phyloP scores from a whole-genome alignment of 2,329 filamentous ascomycete genomes.

The Diaporthe helianthi region DNA sequence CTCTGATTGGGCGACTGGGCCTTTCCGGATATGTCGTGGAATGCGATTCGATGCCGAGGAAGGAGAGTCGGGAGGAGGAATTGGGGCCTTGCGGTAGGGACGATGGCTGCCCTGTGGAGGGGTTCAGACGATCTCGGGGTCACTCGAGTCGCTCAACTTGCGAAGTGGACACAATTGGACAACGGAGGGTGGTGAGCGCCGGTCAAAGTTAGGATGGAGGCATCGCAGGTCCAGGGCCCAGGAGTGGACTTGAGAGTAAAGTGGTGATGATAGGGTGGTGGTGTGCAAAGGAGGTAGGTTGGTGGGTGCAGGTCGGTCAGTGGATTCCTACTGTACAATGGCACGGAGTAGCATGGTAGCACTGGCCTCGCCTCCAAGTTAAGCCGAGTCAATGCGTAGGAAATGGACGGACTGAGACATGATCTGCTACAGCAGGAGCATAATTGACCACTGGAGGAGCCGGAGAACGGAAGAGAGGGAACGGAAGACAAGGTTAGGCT shows the following conservation, averaged over 20 bases:
- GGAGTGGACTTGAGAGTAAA: background rate
- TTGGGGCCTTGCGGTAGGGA: background rate
- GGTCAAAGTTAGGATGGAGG: conserved; percentile 12
- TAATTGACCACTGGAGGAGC: conserved; percentile 10
- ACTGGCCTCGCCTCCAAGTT: conserved; percentile 22
- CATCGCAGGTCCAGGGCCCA: background rate
- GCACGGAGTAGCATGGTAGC: conserved; percentile 17
- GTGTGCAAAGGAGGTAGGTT: conserved; percentile 2
- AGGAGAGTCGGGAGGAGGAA: background rate
- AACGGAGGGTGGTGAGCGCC: background rate
- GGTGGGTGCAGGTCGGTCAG: conserved; percentile 4
- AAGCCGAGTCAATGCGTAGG: conserved; percentile 30
- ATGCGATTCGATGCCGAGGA: conserved; percentile 22
- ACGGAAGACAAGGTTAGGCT: background rate
- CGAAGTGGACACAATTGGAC: conserved; percentile 13
- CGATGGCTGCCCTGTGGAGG: background rate
- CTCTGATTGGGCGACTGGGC: background rate
- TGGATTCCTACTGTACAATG: background rate
- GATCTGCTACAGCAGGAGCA: conserved; percentile 42
- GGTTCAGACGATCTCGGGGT: conserved; percentile 13
- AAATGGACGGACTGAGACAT: conserved; percentile 47
- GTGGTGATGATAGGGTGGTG: background rate
- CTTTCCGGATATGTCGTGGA: conserved; percentile 8
- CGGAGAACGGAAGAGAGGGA: conserved; percentile 16
- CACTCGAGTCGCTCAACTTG: background rate